Evolutionary conservation across 495 filamentous ascomycete genomes (phyloP).

Genomic region (Aspergillus bertholletiae): DNA sequence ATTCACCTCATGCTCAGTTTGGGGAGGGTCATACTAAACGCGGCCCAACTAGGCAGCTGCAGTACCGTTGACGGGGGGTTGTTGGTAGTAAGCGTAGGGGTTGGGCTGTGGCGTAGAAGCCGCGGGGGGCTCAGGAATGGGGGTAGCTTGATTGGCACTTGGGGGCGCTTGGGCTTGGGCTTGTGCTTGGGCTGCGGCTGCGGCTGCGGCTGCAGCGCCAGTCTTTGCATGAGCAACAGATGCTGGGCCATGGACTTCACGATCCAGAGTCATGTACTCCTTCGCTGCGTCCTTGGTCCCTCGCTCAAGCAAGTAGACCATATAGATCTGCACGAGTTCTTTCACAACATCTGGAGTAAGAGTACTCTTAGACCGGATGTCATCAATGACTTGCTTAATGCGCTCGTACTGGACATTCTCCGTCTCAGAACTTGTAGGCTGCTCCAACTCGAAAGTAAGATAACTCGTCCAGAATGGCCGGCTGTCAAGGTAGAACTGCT

Average conservation of each 20-base stretch:
- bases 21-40: not conserved
- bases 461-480: constrained; percentile 91
- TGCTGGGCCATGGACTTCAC: constrained; percentile 71
- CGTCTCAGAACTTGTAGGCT: constrained; percentile 65
- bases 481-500: constrained; percentile 82
- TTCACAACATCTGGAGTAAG: constrained; percentile 65
- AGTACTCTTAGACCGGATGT: constrained; percentile 71
- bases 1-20: constrained; percentile 3
- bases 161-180: constrained; percentile 18
- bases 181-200: no score
- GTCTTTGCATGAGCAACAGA: constrained; percentile 36
- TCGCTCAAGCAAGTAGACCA: constrained; percentile 79
- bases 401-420: constrained; percentile 66
- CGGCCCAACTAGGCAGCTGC: constrained; percentile 8
- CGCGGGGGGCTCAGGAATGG: not conserved
- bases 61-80: constrained; percentile 32
- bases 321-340: constrained; percentile 75
- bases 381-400: constrained; percentile 76
- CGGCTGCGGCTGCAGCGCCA: constrained; percentile 27
- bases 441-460: constrained; percentile 84
- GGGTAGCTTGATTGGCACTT: not conserved
- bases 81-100: constrained; percentile 40
- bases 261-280: constrained; percentile 80
- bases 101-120: constrained; percentile 21
- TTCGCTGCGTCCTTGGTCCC: constrained; percentile 81